These are phyloP conservation scores for Lasiosphaeria ovina DNA, from an alignment of 495 filamentous ascomycete species.

Conservation along the genomic window DNA sequence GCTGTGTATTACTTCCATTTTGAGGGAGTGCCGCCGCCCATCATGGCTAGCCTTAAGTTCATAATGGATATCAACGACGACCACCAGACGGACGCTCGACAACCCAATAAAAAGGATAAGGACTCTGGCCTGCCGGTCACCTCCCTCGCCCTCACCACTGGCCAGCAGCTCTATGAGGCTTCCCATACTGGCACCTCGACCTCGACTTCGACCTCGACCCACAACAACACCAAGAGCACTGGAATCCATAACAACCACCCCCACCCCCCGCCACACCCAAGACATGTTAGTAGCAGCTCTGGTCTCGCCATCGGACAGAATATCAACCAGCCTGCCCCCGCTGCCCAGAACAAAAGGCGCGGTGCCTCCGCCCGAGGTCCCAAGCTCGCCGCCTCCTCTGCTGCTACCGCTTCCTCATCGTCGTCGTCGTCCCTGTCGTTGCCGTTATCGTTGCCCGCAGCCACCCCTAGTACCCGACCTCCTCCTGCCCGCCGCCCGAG, in stretches of 20 bases:
- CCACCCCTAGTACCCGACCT: slow-evolving; percentile 17
- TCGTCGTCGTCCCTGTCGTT: slow-evolving; percentile 15
- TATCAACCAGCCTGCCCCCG: slow-evolving; percentile 31
- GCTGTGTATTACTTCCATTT: slow-evolving; percentile 45
- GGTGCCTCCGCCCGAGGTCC: slow-evolving; percentile 21
- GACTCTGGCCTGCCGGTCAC: slow-evolving; percentile 37
- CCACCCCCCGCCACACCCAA: slow-evolving; percentile 15
- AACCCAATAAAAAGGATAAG: slow-evolving; percentile 40
- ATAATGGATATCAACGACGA: slow-evolving; percentile 50
- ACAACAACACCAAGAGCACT: slow-evolving; percentile 15
- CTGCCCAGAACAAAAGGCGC: slow-evolving; percentile 25
- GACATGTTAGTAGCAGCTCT: slow-evolving; percentile 30
- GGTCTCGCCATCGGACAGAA: slow-evolving; percentile 23
- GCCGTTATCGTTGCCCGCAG: slow-evolving; percentile 15
- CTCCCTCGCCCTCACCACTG: slow-evolving; percentile 7
- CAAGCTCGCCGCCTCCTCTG: slow-evolving; percentile 14
- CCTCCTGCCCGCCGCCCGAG: slow-evolving; percentile 39
- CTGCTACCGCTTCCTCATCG: slow-evolving; percentile 12
- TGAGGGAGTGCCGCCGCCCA: slow-evolving; percentile 35
- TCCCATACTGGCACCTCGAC: background rate
- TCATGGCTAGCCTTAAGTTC: slow-evolving; percentile 48
- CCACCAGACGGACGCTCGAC: slow-evolving; percentile 27
- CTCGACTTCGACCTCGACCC: no score
- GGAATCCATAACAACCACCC: slow-evolving; percentile 2
- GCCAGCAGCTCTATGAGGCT: slow-evolving; percentile 18